Conservation (phyloP, 2,329 filamentous ascomycete species). For the Esteya vermicola region DNA sequence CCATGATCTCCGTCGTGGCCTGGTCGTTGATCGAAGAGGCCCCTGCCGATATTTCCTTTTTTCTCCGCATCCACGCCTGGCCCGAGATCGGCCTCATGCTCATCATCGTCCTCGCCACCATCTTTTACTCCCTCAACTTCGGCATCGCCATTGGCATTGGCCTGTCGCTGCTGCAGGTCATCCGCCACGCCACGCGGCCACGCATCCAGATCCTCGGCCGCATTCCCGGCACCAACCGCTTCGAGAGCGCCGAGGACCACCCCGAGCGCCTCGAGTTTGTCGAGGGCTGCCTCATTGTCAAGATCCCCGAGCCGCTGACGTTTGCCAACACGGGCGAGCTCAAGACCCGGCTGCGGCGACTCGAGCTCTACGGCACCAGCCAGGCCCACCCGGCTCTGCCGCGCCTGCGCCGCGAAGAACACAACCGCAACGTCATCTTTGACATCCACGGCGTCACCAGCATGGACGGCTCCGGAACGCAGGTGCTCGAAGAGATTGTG, state of each 20-base stretch:
- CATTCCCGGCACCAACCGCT: conserved; percentile 67
- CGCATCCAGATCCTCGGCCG: conserved; percentile 93
- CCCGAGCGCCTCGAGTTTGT: conserved; percentile 70
- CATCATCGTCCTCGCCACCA: conserved; percentile 79
- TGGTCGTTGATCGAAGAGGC: conserved; percentile 92
- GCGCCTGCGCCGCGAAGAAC: conserved; percentile 58
- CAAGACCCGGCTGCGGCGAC: conserved; percentile 64
- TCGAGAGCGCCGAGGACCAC: conserved; percentile 70
- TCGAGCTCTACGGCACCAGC: conserved; percentile 83
- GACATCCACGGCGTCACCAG: conserved; percentile 96
- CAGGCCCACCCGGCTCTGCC: conserved; percentile 79
- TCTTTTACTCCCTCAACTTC: conserved; percentile 87
- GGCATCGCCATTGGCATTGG: conserved; percentile 92
- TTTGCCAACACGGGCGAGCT: conserved; percentile 95
- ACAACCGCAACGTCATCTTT: conserved; percentile 87
- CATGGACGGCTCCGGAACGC: conserved; percentile 83
- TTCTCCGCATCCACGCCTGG: conserved; percentile 72
- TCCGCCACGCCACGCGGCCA: conserved; percentile 79
- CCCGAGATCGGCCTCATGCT: conserved; percentile 76
- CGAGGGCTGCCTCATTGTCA: conserved; percentile 86
- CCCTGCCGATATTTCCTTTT: conserved; percentile 84
- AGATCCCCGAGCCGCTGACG: conserved; percentile 91
- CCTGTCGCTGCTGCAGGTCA: conserved; percentile 75
- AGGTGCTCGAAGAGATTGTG: conserved; percentile 86
- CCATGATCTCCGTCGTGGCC: conserved; percentile 92